Evolutionary conservation across 108 stramenopile species (phyloP), one percentile per base, ranked within the genome.

Genomic region (Cyclotella baltica): DNA sequence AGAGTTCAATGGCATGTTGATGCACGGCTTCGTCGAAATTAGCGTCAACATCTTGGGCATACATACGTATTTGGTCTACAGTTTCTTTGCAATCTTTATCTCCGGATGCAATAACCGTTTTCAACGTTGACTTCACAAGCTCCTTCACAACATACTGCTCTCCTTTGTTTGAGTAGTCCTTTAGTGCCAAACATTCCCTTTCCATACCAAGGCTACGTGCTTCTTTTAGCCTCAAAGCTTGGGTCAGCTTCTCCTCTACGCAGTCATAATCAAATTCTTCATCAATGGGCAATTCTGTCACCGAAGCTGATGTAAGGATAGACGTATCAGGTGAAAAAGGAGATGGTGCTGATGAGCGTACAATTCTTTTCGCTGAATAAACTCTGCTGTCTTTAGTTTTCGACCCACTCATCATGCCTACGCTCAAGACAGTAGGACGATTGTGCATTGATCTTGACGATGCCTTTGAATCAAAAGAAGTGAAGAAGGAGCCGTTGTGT

Each of bases 211-310:
- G 69, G 6, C 38, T 63, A 13, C 92, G 83, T 18, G 95, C 91
- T 18, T 59, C 53, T 59, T 83, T 84, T 62, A 96, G 77, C 16
- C 83, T 75, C 61, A 65, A 65, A 11, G 95, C 92, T 33, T 88
- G 58, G 10, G 67, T 59, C 23, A 96, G 70, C 66, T 96, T 96
- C 31, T 78, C 52, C 79, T 93, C 92, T 0, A 90, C 81, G 36
- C 67, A 77, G 34, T 87, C 91, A 38, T 82, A 75, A 34, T 87
- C 83, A 52, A 75, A 73, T 4, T 87, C 83, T 38, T 88, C 84
- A 9, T 80, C 82, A 22, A 70, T 40, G 46, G 40, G 23, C 0
- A 10, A 18, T 38, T 31, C 34, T 13, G 40, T 13, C 1, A 61
- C 33, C 13, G 56, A 40, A 20, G 70, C 27, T 1, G 52, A 70